Evolutionary conservation across 2,329 filamentous ascomycete species (phyloP).

Genomic region (Aureobasidium sp.): DNA sequence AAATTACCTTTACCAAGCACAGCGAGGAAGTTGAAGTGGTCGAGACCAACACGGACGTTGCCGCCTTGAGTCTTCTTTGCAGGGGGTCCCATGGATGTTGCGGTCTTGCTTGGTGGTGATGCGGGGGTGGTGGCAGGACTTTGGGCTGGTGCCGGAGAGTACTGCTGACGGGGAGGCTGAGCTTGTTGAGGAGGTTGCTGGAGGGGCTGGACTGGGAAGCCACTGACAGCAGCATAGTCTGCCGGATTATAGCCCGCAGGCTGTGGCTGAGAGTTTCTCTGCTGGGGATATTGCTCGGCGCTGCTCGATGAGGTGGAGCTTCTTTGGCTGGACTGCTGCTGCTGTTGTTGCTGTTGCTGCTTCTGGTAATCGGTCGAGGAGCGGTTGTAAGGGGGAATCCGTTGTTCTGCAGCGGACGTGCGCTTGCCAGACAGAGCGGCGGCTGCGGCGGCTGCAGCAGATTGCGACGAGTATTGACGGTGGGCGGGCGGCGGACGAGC

Average conservation of each 20-base stretch:
- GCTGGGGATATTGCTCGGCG: constrained; percentile 10
- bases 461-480: constrained; percentile 41
- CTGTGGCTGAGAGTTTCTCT: constrained; percentile 32
- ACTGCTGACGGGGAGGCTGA: constrained; percentile 29
- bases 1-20: constrained; percentile 99
- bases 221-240: constrained; percentile 53
- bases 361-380: constrained; percentile 35
- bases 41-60: constrained; percentile 79
- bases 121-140: constrained; percentile 32
- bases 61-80: constrained; percentile 60
- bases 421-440: constrained; percentile 34
- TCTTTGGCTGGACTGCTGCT: constrained; percentile 7
- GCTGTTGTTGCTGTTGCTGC: constrained; percentile 18
- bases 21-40: constrained; percentile 98
- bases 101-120: constrained; percentile 16
- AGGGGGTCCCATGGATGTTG: constrained; percentile 51
- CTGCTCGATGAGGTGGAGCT: constrained; percentile 19
- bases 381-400: constrained; percentile 31
- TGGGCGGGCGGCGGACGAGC: constrained; percentile 38
- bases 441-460: constrained; percentile 38
- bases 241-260: constrained; percentile 61
- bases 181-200: constrained; percentile 36
- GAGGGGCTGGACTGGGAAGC: constrained; percentile 28
- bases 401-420: constrained; percentile 32
- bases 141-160: constrained; percentile 42